These are phyloP conservation scores for Pyrus hybrid DNA, from an alignment of 331 rosid species.

Conservation along the genomic window DNA sequence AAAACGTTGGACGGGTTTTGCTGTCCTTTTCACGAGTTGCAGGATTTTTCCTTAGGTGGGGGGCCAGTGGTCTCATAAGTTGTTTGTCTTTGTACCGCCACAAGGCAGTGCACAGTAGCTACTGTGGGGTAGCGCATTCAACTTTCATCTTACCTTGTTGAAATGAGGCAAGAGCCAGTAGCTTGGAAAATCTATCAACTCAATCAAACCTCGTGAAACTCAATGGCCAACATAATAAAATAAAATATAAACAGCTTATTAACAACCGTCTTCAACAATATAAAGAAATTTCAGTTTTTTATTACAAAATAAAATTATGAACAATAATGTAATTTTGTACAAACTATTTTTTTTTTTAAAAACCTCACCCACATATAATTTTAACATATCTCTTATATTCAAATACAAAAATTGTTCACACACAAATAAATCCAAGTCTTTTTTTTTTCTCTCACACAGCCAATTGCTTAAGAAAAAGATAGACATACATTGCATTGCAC, in stretches of 20 bases:
- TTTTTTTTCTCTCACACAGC: no score
- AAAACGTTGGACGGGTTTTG: neutral
- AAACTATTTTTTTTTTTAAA: no score
- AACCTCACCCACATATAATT: accelerated
- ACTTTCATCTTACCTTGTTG: neutral
- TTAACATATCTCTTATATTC: no score
- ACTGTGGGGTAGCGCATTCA: neutral
- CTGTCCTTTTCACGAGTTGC: neutral
- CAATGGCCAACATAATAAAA: neutral
- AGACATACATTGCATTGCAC: neutral
- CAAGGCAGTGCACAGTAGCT: neutral
- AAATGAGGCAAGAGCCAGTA: neutral
- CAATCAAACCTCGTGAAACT: neutral
- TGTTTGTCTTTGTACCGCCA: neutral
- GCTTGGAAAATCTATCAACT: neutral
- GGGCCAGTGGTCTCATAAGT: neutral
- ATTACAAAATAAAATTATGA: no score
- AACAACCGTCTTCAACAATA: no score
- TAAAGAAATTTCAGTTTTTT: no score
- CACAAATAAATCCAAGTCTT: no score
- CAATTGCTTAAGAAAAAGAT: neutral
- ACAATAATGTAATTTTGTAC: no score
- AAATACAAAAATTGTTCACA: no score
- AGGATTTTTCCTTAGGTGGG: neutral
- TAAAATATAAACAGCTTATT: no score